Evolutionary conservation across 78 protist genomes (phyloP), one percentile per base, ranked within the genome.

Genomic region (Paratrimastix pyriformis): DNA sequence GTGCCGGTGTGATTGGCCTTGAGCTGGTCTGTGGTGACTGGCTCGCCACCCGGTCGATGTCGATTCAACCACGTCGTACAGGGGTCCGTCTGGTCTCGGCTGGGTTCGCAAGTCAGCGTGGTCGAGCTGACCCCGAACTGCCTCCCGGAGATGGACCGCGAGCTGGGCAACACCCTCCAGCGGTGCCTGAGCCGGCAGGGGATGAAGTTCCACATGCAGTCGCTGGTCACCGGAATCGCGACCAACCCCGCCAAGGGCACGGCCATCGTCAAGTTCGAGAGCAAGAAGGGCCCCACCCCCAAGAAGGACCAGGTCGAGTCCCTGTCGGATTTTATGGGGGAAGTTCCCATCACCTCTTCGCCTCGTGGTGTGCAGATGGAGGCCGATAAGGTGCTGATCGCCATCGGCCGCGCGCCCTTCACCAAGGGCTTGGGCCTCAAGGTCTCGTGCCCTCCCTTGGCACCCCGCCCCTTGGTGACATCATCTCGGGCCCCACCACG

Each of bases 1-100:
- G 99, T 18, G 99, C 91, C 18, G 99, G 99, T 32, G 98, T 97
- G 33, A 97, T 97, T 71, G 99, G 99, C 65, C 86, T 96, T 11
- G 99, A 96, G 81, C 55, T 94, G 32, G 84, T 52, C 3, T 29
- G 60, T 64, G 2, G n/a, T 62, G 18, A 44, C 58, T 46, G 52
- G 29, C 39, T n/a, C n/a, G n/a, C n/a, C n/a, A n/a, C n/a, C 26
- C 26, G 26, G 26, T 52, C 26, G 26, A 52, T n/a, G n/a, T n/a
- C n/a, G n/a, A n/a, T n/a, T n/a, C n/a, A n/a, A n/a, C n/a, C n/a
- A n/a, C n/a, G 33, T 48, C 24, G 55, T 9, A 35, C 0, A 72
- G 79, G 98, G 98, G 40, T 85, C 94, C 8, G 98, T 97, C 8
- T 97, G 97, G 97, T 37, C 82, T 37, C 90, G 99, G n/a, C 84